Base-by-base conservation (phyloP, 2,329 filamentous ascomycete genomes). In the Xylariaceae sp. region DNA sequence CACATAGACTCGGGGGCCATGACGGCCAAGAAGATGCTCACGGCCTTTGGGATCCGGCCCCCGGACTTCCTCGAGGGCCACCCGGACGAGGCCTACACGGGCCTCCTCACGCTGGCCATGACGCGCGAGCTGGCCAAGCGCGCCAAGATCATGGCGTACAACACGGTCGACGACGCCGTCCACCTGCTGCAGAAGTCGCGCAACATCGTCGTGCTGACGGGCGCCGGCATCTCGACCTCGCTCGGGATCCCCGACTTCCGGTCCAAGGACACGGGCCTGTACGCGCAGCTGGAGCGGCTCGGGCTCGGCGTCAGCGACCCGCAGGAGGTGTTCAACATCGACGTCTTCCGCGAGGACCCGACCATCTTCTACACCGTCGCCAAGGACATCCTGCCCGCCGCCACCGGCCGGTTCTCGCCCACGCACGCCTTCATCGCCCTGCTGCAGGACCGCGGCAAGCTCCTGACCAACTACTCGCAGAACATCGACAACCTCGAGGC, bases 401-500 rank as follows among this genome's bases (percentile, higher is more conserved):
- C 79, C 15, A 81, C 83, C 11, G 81, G 86, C 50, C 81, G 81
- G 53, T 94, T 81, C 68, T 88, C 90, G 1, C 89, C 90, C 0
- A 97, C 92, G 0, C 92, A 98, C 69, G 82, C 84, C 37, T 98
- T 98, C 67, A 94, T 98, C 56, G 79, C 81, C 23, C 73, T 96
- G 53, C 75, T 98, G 24, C 86, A 98, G 62, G 76, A 90, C 51
- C 85, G 88, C 61, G 81, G 78, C 50, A 95, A 95, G 62, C 76
- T 98, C 5, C 76, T 96, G 43, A 97, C 89, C 29, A 96, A 97
- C 66, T 98, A 96, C 68, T 94, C 92, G 0, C 92, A 98, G 61
- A 98, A 98, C 62, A 97, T 98, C 56, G 92, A 98, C 69, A 96
- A 96, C 53, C 80, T 96, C 36, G 90, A 98, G 62, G 76, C 81